Evolutionary conservation across 805 yeast species (phyloP).

Genomic region (Yamadazyma tumulicola): DNA sequence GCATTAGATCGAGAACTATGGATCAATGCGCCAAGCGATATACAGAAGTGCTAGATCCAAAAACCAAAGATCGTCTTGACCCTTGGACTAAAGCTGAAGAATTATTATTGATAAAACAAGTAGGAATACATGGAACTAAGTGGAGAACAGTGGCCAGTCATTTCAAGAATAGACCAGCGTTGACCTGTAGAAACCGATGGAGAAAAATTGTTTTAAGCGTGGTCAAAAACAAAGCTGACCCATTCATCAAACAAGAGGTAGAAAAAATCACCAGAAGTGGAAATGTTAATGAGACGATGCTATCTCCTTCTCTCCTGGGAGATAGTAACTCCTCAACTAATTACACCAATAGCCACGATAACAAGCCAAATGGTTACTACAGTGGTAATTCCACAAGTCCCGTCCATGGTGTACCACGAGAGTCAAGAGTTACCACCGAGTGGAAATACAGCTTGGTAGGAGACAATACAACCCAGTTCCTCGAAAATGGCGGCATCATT

Average conservation of each 20-base stretch:
- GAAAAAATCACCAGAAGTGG: constrained; percentile 39
- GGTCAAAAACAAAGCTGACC: constrained; percentile 60
- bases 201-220: constrained; percentile 77
- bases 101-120: constrained; percentile 59
- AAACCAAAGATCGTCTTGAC: constrained; percentile 68
- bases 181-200: constrained; percentile 92
- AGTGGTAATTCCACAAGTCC: not conserved
- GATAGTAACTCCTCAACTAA: not conserved
- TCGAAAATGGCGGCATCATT: constrained; percentile 46
- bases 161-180: constrained; percentile 76
- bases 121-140: constrained; percentile 73
- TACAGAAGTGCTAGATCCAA: constrained; percentile 83
- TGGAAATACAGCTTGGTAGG: constrained; percentile 51
- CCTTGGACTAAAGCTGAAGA: constrained; percentile 84
- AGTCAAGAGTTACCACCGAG: constrained; percentile 34
- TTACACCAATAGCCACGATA: not conserved
- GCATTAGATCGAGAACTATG: constrained; percentile 82
- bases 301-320: not conserved
- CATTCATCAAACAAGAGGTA: constrained; percentile 55
- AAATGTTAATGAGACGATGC: not conserved
- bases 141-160: constrained; percentile 80
- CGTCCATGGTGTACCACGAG: not conserved
- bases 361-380: not conserved
- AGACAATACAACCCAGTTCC: constrained; percentile 6
- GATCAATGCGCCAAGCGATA: constrained; percentile 94